phyloP scores from a whole-genome alignment of 306 rosid genomes.

The Ormosia emarginata region DNA sequence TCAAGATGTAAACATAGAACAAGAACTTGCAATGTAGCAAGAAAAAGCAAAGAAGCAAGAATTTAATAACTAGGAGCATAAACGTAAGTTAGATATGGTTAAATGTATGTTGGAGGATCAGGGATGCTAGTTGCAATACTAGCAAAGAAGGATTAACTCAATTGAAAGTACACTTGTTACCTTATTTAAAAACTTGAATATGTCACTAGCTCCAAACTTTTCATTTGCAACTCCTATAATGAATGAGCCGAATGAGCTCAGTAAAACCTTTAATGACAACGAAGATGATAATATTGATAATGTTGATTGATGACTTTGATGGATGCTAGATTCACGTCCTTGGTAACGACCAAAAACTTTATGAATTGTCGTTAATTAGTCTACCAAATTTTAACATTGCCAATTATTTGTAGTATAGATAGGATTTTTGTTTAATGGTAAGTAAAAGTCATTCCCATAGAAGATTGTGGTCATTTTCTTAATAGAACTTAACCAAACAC shows the following conservation, averaged over 20 bases:
- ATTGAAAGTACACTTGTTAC: background rate
- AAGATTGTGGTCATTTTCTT: too few species aligned
- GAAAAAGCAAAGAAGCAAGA: background rate
- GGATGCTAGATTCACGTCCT: too few species aligned
- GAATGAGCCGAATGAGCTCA: too few species aligned
- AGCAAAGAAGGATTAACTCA: background rate
- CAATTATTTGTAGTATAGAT: too few species aligned
- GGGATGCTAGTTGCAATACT: background rate
- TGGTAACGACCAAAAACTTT: too few species aligned
- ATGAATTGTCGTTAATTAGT: too few species aligned
- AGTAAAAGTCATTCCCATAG: too few species aligned
- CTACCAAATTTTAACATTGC: too few species aligned
- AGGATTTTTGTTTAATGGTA: too few species aligned
- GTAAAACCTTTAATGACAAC: background rate
- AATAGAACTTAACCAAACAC: too few species aligned
- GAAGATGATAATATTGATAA: background rate
- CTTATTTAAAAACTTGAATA: background rate
- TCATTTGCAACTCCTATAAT: too few species aligned
- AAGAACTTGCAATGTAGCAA: background rate
- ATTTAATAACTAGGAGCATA: background rate
- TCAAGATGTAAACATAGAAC: background rate
- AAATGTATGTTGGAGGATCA: too few species aligned
- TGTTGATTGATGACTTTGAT: background rate
- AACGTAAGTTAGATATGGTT: background rate
- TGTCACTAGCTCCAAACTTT: background rate